Base-by-base conservation (phyloP, 495 filamentous ascomycete genomes). In the Chaetomidium leptoderma region DNA sequence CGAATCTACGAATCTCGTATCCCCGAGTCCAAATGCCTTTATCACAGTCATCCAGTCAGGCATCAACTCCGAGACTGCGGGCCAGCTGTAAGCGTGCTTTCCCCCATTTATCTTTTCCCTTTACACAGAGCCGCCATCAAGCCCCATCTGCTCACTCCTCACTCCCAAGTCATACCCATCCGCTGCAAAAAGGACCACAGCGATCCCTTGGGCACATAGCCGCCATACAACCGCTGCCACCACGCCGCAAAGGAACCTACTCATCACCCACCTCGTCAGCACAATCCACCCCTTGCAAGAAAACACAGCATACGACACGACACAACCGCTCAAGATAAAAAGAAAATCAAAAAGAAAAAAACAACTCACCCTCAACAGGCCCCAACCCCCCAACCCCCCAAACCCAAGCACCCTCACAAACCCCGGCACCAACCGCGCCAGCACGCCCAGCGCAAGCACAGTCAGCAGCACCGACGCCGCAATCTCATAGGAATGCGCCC, bases 161-260 rank as follows among this genome's bases (percentile, higher is more conserved):
- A 54, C 29, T 49, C 16, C 45, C 55, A 57, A 29, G 45, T 66
- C 78, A 81, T 81, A 1, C 79, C 78, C 59, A 82, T 61, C 10
- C 75, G 63, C 70, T 83, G 80, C 17, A 83, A 71, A 53, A 67
- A 83, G 0, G 73, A 66, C 60, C 83, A 81, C n/a, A 82, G 63
- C 6, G 74, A 73, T 0, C 64, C 63, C 60, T 73, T 75, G 0
- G 75, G 74, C 37, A 82, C 78, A 59, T 73, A 69, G 3, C 78
- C 77, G 11, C 72, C n/a, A 54, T 62, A 65, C 17, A 32, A 37
- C 19, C 45, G n/a, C 59, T 62, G 55, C 30, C 44, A 62, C 63
- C 59, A 59, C 8, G 62, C 62, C n/a, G 62, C 62, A 35, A 61
- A 62, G 6, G 49, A 39, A 3, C 21, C 49, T 52, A 27, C 21